A percentile compares a stretch with the other conserved stretches of the same genome.
Evolutionary conservation across 768 basidiomycete species (phyloP).

Genomic region (Kondoa malvinella): DNA sequence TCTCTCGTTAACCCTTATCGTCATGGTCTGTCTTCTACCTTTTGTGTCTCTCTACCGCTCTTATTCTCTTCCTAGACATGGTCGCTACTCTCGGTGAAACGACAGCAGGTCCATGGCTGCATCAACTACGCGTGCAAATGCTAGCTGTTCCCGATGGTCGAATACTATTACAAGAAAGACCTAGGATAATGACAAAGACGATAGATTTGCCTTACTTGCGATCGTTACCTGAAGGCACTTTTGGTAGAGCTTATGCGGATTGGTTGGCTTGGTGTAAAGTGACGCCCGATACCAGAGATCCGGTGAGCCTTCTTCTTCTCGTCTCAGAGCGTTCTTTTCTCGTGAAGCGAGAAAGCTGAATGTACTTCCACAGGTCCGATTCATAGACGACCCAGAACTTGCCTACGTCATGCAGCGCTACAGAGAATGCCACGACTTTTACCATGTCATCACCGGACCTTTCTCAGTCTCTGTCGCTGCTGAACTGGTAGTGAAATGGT

Average conservation of each 20-base stretch:
- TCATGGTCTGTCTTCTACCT: conserved; percentile 42
- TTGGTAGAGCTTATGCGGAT: conserved; percentile 68
- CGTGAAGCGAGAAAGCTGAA: not conserved
- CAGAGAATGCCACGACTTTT: conserved; percentile 93
- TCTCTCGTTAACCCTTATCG: conserved; percentile 62
- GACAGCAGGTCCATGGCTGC: conserved; percentile 62
- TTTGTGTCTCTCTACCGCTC: not conserved
- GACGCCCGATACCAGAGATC: conserved; percentile 81
- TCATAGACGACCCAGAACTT: conserved; percentile 82
- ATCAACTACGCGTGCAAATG: conserved; percentile 27
- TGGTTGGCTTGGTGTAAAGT: conserved; percentile 80
- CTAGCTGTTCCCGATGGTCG: conserved; percentile 57
- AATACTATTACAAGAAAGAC: conserved; percentile 62
- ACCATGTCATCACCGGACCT: conserved; percentile 65
- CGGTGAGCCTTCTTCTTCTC: conserved; percentile 40
- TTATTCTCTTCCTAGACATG: conserved; percentile 49
- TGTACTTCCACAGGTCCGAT: conserved; percentile 52
- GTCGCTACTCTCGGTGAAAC: conserved; percentile 86
- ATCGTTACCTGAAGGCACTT: conserved; percentile 55
- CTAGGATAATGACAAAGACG: conserved; percentile 58
- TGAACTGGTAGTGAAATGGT: conserved; percentile 83
- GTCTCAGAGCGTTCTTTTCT: not conserved
- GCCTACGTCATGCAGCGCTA: conserved; percentile 98
- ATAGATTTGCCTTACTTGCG: conserved; percentile 55
- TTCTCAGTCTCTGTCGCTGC: conserved; percentile 77